These are phyloP conservation scores for Chenopodium formosanum DNA, from an alignment of 148 eudicot species.

Conservation along the genomic window DNA sequence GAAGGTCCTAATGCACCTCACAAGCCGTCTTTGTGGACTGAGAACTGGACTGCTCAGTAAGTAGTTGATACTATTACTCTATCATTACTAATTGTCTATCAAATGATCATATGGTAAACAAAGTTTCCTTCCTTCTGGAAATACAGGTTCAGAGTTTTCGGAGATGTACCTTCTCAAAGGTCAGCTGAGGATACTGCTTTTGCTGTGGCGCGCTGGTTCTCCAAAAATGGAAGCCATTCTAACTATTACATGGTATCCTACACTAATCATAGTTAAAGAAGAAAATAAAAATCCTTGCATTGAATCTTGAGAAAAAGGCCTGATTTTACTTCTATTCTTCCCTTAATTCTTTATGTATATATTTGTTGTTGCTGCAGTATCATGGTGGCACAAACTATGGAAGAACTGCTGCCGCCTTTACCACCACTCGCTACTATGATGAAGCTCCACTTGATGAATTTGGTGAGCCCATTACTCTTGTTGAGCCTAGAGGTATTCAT, in stretches of 20 bases:
- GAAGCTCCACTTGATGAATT: conserved; percentile 93
- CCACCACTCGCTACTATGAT: conserved; percentile 86
- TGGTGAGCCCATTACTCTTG: conserved; percentile 40
- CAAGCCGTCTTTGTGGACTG: conserved; percentile 90
- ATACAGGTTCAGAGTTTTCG: conserved; percentile 67
- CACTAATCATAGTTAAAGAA: background rate
- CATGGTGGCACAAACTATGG: conserved; percentile 89
- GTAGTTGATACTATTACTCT: conserved; percentile 15
- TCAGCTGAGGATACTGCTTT: conserved; percentile 84
- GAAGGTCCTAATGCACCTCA: conserved; percentile 70
- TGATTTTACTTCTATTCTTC: background rate
- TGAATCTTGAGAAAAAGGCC: background rate
- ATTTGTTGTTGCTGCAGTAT: conserved; percentile 42
- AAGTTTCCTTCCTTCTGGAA: background rate
- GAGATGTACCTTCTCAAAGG: conserved; percentile 81
- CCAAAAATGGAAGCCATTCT: conserved; percentile 70
- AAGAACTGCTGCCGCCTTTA: conserved; percentile 65
- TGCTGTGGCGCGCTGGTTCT: conserved; percentile 72
- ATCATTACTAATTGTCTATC: background rate
- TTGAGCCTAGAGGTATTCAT: background rate
- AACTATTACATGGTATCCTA: conserved; percentile 86
- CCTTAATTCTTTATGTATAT: background rate
- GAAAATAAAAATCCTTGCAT: no score
- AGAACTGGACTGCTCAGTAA: conserved; percentile 98
- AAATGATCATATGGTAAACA: background rate